phyloP scores from a whole-genome alignment of 805 yeast genomes.

The Lachancea kluyveri region DNA sequence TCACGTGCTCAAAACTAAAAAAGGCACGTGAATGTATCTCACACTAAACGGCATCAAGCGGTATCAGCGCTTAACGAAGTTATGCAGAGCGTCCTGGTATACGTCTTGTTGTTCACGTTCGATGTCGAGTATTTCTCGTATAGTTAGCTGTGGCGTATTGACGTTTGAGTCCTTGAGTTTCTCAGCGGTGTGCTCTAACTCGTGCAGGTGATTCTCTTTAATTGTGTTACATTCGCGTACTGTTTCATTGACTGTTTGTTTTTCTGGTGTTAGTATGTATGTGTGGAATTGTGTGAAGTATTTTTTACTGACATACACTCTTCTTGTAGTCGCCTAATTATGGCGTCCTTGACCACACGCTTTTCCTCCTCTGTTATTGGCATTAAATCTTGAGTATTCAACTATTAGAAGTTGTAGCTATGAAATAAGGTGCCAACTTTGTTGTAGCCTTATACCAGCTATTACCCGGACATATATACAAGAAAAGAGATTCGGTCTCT shows the following conservation, averaged over 20 bases:
- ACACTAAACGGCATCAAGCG: not conserved
- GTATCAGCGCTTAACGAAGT: too few species aligned
- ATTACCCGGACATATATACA: too few species aligned
- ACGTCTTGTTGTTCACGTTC: slow-evolving; percentile 9
- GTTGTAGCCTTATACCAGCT: too few species aligned
- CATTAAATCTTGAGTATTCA: too few species aligned
- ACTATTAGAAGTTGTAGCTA: too few species aligned
- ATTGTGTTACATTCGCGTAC: slow-evolving; percentile 7
- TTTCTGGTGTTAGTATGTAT: not conserved
- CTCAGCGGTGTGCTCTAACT: slow-evolving; percentile 2
- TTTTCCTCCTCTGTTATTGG: slow-evolving; percentile 11
- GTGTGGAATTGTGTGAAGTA: not conserved
- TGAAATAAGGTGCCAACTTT: too few species aligned
- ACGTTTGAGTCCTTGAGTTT: slow-evolving; percentile 1
- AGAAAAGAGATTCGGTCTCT: too few species aligned
- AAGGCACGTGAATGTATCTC: not conserved
- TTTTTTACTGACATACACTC: slow-evolving; percentile 13
- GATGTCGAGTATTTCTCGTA: slow-evolving; percentile 12
- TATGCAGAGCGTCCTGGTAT: not conserved
- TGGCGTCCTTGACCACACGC: slow-evolving; percentile 9
- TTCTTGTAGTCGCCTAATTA: slow-evolving; percentile 10
- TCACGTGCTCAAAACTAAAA: not conserved
- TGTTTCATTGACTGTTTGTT: slow-evolving; percentile 9
- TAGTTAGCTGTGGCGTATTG: slow-evolving; percentile 6
- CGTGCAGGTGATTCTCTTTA: slow-evolving; percentile 1